Evolutionary conservation across 163 green algal genomes (phyloP).

Genomic region (Coccomyxa subellipsoidea): DNA sequence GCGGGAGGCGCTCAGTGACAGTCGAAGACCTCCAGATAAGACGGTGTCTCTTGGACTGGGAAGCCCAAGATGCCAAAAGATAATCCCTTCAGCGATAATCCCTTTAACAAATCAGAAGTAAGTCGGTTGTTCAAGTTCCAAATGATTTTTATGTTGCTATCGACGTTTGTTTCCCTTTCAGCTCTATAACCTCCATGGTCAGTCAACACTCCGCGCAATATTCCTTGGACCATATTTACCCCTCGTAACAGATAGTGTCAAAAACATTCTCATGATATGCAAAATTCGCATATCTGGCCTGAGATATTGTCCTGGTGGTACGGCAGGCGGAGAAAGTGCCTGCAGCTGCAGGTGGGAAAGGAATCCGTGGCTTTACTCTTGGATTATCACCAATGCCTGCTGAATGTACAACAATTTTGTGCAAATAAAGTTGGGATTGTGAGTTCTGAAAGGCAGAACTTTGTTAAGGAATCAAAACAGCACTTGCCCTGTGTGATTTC

Average conservation of each 20-base stretch:
- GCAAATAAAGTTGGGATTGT: too few species aligned
- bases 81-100: constrained; percentile 32
- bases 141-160: neutral
- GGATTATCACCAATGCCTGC: too few species aligned
- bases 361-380: too few species aligned
- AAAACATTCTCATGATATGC: too few species aligned
- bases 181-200: too few species aligned
- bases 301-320: neutral
- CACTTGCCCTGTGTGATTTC: too few species aligned
- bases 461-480: too few species aligned
- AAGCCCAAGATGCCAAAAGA: constrained; percentile 13
- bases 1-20: neutral
- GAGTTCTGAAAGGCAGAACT: too few species aligned
- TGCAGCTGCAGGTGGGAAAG: neutral
- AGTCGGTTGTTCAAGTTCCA: neutral
- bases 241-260: neutral
- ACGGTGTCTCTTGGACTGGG: neutral
- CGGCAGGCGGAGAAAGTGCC: neutral
- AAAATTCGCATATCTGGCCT: too few species aligned
- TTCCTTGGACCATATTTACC: neutral
- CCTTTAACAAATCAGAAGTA: constrained; percentile 13
- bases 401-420: too few species aligned
- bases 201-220: neutral
- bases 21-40: neutral
- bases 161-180: neutral